Base-by-base conservation (phyloP, 371 early-diverging fungal genomes). In the Mucor sp. region DNA sequence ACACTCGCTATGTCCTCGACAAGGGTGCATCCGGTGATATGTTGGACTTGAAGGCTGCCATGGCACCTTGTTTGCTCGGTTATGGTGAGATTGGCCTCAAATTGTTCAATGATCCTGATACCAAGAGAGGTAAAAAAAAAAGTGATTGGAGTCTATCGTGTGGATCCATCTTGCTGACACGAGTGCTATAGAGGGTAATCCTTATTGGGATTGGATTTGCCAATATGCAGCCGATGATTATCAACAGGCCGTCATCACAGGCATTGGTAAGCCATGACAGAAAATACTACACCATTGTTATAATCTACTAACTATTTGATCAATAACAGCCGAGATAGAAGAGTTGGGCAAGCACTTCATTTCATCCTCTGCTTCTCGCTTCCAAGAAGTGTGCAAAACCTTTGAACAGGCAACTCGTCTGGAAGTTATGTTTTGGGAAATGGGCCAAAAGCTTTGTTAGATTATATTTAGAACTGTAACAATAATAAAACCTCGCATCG, bases 1-100 rank as follows among this genome's bases (percentile, higher is more conserved):
- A 95, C 77, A 94, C 93, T 0, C 88, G 95, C 12, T 95, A 85
- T 71, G 89, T 93, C 6, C 69, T 93, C 27, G 95, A 95, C 33
- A 87, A 87, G 43, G 93, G 87, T 39, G 76, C 87, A 23, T 81
- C 86, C 6, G 94, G 94, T n/a, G 91, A 90, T 68, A 70, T 86
- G 35, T 69, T 95, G 6, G 94, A 95, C 62, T 82, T 95, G 48
- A 87, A 87, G 25, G 85, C 88, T 19, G 94, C 94, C 19, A 87
- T 95, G 76, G 88, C 89, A 1, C 92, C 95, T 14, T 95, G 95
- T 60, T 70, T 93, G 39, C 65, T 95, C 32, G 95, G 95, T 17
- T 95, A 95, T 69, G 94, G 93, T 53, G 89, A 90, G 35, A 91
- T 94, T 55, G 93, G 92, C 9, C n/a, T 74, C 5, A 81, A 85